These are phyloP conservation scores for Backusella tuberculispora DNA, from an alignment of 192 early-diverging fungal genomes.

Conservation along the genomic window DNA sequence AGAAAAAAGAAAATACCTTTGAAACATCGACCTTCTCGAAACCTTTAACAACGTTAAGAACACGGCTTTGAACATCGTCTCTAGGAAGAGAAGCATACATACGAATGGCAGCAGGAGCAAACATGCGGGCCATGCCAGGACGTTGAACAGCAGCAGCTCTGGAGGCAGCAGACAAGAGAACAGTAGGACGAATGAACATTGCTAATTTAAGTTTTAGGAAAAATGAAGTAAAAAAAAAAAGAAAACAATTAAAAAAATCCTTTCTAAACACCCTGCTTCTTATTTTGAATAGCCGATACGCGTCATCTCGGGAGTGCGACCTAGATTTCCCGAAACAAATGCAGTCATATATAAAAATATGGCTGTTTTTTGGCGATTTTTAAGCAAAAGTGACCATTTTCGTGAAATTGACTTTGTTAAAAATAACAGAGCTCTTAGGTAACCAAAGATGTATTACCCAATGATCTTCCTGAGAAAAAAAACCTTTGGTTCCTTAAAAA, in stretches of 20 bases:
- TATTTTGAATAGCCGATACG: slow-evolving; percentile 1
- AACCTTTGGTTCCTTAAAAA: too few species aligned
- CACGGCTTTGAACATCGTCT: slow-evolving; percentile 78
- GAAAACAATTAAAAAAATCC: not conserved
- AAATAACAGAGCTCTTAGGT: too few species aligned
- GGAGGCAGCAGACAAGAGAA: slow-evolving; percentile 40
- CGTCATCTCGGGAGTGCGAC: slow-evolving; percentile 1
- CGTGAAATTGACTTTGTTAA: too few species aligned
- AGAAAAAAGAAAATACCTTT: slow-evolving; percentile 66
- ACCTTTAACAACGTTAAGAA: slow-evolving; percentile 86
- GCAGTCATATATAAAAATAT: too few species aligned
- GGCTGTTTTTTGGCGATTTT: too few species aligned
- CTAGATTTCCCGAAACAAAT: too few species aligned
- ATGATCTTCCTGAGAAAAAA: too few species aligned
- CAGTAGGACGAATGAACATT: slow-evolving; percentile 40
- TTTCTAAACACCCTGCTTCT: not conserved
- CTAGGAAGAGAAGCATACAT: slow-evolving; percentile 70
- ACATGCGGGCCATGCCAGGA: slow-evolving; percentile 27
- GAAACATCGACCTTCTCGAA: slow-evolving; percentile 95
- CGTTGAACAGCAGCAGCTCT: slow-evolving; percentile 37
- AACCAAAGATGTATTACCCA: too few species aligned
- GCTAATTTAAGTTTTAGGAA: not conserved
- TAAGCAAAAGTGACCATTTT: too few species aligned
- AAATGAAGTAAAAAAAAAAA: not conserved
- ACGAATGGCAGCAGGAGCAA: slow-evolving; percentile 64